Conservation (phyloP, 208 protist species). For the Hexamita inflata region DNA sequence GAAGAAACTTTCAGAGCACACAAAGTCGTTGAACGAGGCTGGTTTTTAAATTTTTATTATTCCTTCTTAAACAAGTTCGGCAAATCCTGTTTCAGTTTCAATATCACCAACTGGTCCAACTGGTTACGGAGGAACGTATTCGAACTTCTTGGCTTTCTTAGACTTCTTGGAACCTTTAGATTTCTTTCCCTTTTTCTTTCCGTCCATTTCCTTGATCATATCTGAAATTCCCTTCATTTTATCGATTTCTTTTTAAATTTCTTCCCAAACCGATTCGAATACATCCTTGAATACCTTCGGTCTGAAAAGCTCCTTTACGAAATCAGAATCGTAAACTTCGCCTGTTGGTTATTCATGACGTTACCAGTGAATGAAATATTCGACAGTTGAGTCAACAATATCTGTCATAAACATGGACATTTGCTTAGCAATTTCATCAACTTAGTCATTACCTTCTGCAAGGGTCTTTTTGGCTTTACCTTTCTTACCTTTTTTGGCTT, state of each 20-base stretch:
- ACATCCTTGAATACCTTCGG: constrained; percentile 2
- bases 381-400: constrained; percentile 4
- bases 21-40: not conserved
- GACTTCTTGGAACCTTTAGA: not conserved
- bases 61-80: not conserved
- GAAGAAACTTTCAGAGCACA: constrained; percentile 3
- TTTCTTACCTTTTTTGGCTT: constrained; percentile 23
- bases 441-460: not conserved
- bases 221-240: constrained; percentile 1
- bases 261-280: not conserved
- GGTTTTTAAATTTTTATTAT: constrained; percentile 12
- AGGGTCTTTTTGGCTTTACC: not conserved
- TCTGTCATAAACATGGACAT: not conserved
- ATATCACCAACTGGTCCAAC: not conserved
- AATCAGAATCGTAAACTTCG: constrained; percentile 1
- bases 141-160: not conserved
- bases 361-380: constrained; percentile 21
- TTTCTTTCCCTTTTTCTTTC: constrained; percentile 8
- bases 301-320: not conserved
- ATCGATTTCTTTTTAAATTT: not conserved
- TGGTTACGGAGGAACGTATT: not conserved
- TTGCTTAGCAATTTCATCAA: not conserved
- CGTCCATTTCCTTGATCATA: not conserved
- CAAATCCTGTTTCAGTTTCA: not conserved
- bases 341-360: not conserved